Evolutionary conservation across 2,329 filamentous ascomycete species (phyloP), one percentile per base, ranked within the genome.

Genomic region (Sporothrix pseudoabietina): DNA sequence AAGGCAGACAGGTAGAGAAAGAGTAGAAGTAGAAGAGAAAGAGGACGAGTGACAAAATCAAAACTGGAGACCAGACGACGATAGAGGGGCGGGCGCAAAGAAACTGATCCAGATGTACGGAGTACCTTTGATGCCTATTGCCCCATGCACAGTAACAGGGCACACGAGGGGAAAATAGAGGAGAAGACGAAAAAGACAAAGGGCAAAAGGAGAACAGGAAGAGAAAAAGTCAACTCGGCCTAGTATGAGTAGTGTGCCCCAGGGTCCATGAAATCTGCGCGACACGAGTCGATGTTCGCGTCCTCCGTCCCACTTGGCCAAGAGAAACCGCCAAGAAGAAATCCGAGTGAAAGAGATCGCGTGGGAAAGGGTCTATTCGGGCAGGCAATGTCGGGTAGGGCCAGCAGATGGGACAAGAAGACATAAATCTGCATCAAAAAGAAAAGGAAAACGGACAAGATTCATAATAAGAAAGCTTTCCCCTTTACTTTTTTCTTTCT

Each of bases 281-380:
- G 39, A 14, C 44, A 30, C 39, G 22, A 6, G 63, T 61, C 54
- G 32, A 22, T 6, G 54, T 61, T 69, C 39, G 63, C 41, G 71
- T 69, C n/a, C n/a, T n/a, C n/a, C n/a, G n/a, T n/a, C 65, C 71
- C 71, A 72, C 71, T 72, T 68, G 65, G 65, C 54, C 54, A 72
- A 61, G 63, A 61, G 52, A 41, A 68, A 39, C 49, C 47, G 49
- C 12, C n/a, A 32, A 47, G 12, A 54, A 57, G 61, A 35, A 68
- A 32, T n/a, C 63, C 2, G n/a, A 19, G 26, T 14, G 32, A 9
- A 22, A 26, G 22, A 10, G 22, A 39, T 66, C 41, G 63, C 41
- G 41, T 47, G 41, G 26, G 63, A 30, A 22, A 41, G 26, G 19
- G 7, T 26, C 30, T 32, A 16, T 14, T 6, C 22, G 12, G 39